Evolutionary conservation across 371 early-diverging fungal genomes (phyloP).

Genomic region (Coemansia sp.): DNA sequence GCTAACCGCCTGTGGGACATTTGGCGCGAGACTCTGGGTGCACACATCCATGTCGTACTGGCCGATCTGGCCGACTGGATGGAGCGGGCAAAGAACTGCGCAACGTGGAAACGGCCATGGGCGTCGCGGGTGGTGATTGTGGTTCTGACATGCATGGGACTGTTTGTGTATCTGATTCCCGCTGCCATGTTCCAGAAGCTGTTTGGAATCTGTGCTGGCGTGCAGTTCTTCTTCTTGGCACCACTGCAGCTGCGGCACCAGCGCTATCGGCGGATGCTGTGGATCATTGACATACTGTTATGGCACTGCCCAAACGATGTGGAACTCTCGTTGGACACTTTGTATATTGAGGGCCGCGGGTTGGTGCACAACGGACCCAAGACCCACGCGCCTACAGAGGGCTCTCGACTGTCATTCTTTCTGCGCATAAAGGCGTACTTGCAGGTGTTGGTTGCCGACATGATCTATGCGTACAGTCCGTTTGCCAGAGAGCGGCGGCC

Average conservation of each 20-base stretch:
- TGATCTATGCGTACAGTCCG: constrained; percentile 37
- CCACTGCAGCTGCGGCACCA: constrained; percentile 48
- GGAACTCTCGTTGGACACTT: constrained; percentile 45
- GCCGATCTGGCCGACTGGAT: constrained; percentile 52
- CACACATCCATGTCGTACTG: constrained; percentile 41
- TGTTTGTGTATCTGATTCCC: constrained; percentile 35
- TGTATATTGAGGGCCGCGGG: constrained; percentile 27
- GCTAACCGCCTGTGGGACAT: constrained; percentile 50
- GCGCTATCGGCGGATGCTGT: constrained; percentile 48
- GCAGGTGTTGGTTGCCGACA: constrained; percentile 19
- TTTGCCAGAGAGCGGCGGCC: constrained; percentile 16
- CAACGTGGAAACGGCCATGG: constrained; percentile 52
- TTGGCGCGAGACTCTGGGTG: constrained; percentile 49
- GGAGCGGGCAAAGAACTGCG: constrained; percentile 52
- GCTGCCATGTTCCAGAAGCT: constrained; percentile 34
- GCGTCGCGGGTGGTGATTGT: constrained; percentile 43
- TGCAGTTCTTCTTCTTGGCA: constrained; percentile 51
- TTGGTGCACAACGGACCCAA: not conserved
- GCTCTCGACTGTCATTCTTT: not conserved
- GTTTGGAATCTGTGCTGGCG: constrained; percentile 38
- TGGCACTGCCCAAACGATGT: constrained; percentile 52
- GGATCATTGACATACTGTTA: constrained; percentile 48
- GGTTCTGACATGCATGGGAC: constrained; percentile 24
- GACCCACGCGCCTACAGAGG: not conserved
- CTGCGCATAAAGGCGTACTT: constrained; percentile 5